phyloP scores from a whole-genome alignment of 306 rosid genomes.

The Sindora glabra region DNA sequence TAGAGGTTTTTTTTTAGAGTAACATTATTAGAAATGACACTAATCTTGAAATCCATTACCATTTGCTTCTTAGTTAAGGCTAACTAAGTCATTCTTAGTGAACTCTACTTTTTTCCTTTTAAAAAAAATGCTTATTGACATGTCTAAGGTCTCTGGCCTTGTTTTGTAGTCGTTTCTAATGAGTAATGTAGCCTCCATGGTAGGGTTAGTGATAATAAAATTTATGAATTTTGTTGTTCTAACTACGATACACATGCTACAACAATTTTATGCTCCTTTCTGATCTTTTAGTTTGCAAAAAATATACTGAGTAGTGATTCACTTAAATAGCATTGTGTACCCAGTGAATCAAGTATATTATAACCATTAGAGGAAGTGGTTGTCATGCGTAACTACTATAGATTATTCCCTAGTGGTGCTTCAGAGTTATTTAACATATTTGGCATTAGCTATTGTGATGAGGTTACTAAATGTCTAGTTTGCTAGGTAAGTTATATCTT shows the following conservation, averaged over 20 bases:
- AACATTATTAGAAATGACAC: neutral
- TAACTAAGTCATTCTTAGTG: too few relatives aligned
- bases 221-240: slow-evolving; percentile 94
- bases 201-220: slow-evolving; percentile 93
- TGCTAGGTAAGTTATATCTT: slow-evolving; percentile 86
- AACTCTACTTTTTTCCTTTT: too few relatives aligned
- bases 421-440: slow-evolving; percentile 79
- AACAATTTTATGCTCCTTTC: slow-evolving; percentile 74
- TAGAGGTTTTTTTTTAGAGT: too few relatives aligned
- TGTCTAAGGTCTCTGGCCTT: slow-evolving; percentile 1
- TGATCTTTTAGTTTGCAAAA: slow-evolving; percentile 72
- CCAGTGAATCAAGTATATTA: slow-evolving; percentile 82
- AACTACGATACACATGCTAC: slow-evolving; percentile 94
- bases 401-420: slow-evolving; percentile 92
- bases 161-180: slow-evolving; percentile 75
- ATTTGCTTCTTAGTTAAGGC: too few relatives aligned
- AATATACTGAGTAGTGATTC: slow-evolving; percentile 62
- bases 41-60: too few relatives aligned
- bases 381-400: slow-evolving; percentile 88
- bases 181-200: slow-evolving; percentile 99
- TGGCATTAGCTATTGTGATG: slow-evolving; percentile 77
- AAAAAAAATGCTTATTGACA: too few relatives aligned
- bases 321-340: slow-evolving; percentile 91
- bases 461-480: slow-evolving; percentile 85
- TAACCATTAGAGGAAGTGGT: slow-evolving; percentile 96